These are phyloP conservation scores for Glycyrrhiza uralensis DNA, from an alignment of 306 rosid genomes.

Conservation along the genomic window DNA sequence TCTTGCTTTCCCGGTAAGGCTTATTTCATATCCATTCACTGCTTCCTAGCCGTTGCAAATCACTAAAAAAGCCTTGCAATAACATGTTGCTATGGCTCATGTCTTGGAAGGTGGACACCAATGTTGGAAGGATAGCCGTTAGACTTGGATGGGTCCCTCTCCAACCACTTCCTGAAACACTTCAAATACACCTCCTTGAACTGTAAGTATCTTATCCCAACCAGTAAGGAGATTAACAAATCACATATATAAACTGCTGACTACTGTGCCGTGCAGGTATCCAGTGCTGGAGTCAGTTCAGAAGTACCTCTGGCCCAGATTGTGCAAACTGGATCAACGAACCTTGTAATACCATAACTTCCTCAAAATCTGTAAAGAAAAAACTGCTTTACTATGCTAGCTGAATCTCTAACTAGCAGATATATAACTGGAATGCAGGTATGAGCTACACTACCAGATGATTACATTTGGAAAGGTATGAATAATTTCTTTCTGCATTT, in stretches of 20 bases:
- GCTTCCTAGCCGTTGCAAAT: conserved; percentile 12
- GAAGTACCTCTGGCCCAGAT: conserved; percentile 96
- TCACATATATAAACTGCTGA: conserved; percentile 31
- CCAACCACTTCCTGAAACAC: conserved; percentile 87
- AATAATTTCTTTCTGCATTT: neutral
- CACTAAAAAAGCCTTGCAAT: conserved; percentile 11
- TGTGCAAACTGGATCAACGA: conserved; percentile 92
- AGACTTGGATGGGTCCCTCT: conserved; percentile 99
- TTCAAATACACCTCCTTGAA: conserved; percentile 88
- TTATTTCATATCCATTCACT: conserved; percentile 17
- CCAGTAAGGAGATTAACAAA: neutral
- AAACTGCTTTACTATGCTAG: conserved; percentile 3
- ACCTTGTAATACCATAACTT: conserved; percentile 61
- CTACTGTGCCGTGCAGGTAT: conserved; percentile 51
- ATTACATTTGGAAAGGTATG: conserved; percentile 94
- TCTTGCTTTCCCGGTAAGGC: conserved; percentile 92
- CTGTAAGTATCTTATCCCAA: conserved; percentile 47
- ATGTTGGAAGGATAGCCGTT: conserved; percentile 97
- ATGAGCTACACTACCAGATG: conserved; percentile 95
- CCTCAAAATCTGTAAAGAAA: neutral
- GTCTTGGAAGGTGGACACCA: conserved; percentile 81
- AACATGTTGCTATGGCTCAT: conserved; percentile 21
- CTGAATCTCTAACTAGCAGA: conserved; percentile 33
- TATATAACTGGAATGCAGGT: conserved; percentile 49
- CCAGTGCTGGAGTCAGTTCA: conserved; percentile 88